Conservation (phyloP, 768 basidiomycete species). For the Saitozyma podzolica region DNA sequence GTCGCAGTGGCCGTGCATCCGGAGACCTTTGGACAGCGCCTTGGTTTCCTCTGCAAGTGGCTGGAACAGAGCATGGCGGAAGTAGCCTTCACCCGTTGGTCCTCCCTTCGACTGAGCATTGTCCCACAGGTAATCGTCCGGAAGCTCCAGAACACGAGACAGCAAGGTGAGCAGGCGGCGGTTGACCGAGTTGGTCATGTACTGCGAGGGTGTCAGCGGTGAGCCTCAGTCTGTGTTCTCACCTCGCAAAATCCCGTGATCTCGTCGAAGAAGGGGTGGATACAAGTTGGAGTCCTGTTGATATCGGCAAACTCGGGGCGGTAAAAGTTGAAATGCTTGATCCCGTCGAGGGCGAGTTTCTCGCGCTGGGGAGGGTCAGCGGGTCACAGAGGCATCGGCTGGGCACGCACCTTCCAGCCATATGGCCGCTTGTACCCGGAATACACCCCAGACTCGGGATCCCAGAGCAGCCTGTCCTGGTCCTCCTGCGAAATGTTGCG, state of each 20-base stretch:
- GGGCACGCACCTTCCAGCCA: constrained; percentile 20
- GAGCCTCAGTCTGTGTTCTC: background rate
- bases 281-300: constrained; percentile 12
- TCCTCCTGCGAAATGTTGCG: constrained; percentile 28
- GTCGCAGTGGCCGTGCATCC: constrained; percentile 34
- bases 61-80: constrained; percentile 33
- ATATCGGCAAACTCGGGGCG: constrained; percentile 15
- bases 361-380: no score
- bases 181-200: constrained; percentile 31
- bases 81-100: constrained; percentile 25
- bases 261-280: constrained; percentile 31
- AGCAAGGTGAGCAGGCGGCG: constrained; percentile 31
- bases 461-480: constrained; percentile 25
- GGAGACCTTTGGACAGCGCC: constrained; percentile 19
- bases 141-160: constrained; percentile 38
- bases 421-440: constrained; percentile 29
- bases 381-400: no score
- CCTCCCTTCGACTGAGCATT: constrained; percentile 26
- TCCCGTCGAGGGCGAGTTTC: constrained; percentile 17
- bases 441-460: constrained; percentile 27
- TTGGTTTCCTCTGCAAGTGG: constrained; percentile 16
- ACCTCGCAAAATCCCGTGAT: constrained; percentile 22
- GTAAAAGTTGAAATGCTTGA: constrained; percentile 36
- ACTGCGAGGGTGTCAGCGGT: constrained; percentile 1
- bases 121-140: constrained; percentile 39